These are phyloP conservation scores for Backusella luteola DNA, from an alignment of 192 early-diverging fungal species.

Conservation along the genomic window DNA sequence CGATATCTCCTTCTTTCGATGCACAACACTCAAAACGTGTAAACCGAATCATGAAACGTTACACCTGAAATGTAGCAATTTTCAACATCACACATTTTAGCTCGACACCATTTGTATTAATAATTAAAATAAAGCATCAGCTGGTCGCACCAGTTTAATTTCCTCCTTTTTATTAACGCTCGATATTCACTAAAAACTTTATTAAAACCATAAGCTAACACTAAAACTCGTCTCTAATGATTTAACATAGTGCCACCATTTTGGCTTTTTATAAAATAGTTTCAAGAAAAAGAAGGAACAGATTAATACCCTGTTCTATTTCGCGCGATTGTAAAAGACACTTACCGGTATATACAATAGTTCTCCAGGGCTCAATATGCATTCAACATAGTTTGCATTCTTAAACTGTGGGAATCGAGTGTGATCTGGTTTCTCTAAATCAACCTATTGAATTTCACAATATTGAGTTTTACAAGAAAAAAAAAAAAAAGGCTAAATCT, in stretches of 20 bases:
- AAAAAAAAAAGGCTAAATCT: neutral
- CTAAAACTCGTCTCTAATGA: conserved; percentile 76
- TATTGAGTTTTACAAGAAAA: neutral
- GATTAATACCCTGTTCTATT: neutral
- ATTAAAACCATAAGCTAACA: conserved; percentile 84
- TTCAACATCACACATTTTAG: neutral
- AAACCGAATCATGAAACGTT: conserved; percentile 1
- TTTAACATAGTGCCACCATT: conserved; percentile 91
- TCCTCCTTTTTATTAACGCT: neutral
- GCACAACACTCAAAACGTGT: neutral
- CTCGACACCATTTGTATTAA: conserved; percentile 1
- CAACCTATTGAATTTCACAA: conserved; percentile 45
- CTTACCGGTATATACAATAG: conserved; percentile 85
- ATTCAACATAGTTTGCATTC: conserved; percentile 62
- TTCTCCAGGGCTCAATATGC: conserved; percentile 72
- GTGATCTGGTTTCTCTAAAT: conserved; percentile 64
- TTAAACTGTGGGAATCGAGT: conserved; percentile 53
- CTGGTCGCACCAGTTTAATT: neutral
- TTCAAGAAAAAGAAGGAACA: neutral
- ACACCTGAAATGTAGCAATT: neutral
- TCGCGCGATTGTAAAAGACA: neutral
- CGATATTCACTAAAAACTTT: neutral
- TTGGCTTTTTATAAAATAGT: conserved; percentile 42
- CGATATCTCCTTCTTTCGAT: neutral
- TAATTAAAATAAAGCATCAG: neutral